Conservation (phyloP, 805 yeast genomes). For the Starmerella geochares region DNA sequence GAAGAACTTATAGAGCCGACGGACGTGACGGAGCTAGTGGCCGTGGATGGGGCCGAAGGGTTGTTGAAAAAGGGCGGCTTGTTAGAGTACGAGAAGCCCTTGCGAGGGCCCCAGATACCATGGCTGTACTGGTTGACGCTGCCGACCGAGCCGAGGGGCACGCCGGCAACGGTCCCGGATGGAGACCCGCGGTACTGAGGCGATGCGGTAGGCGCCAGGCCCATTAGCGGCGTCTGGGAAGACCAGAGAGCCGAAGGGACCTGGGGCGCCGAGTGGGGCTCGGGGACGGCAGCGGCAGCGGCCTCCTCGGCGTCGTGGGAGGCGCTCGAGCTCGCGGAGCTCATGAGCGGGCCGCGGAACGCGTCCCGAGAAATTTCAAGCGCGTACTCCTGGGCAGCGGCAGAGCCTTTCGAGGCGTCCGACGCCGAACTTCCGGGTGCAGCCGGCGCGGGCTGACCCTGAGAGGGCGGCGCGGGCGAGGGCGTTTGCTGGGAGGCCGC, state of each 20-base stretch:
- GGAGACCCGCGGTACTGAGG: constrained; percentile 15
- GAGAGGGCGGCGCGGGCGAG: background rate
- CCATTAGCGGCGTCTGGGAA: constrained; percentile 8
- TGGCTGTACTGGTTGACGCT: constrained; percentile 16
- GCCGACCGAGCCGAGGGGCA: constrained; percentile 1
- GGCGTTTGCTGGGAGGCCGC: background rate
- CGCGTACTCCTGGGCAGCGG: constrained; percentile 16
- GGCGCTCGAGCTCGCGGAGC: constrained; percentile 20
- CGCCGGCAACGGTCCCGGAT: constrained; percentile 2
- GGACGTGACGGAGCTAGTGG: constrained; percentile 2
- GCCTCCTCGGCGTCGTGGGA: constrained; percentile 4
- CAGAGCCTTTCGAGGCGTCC: background rate
- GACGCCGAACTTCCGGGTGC: background rate
- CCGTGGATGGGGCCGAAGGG: constrained; percentile 1
- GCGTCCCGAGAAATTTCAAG: constrained; percentile 18
- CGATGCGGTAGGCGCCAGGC: constrained; percentile 11
- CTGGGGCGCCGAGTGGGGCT: constrained; percentile 1
- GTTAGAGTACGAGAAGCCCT: constrained; percentile 13
- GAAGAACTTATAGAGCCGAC: constrained; percentile 3
- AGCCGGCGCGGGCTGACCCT: background rate
- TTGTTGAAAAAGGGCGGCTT: constrained; percentile 5
- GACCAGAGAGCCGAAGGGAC: constrained; percentile 4
- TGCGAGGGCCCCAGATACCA: constrained; percentile 24
- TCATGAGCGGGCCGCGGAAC: constrained; percentile 24
- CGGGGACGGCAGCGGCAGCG: constrained; percentile 3